Evolutionary conservation across 139 green algal species (phyloP).

Genomic region (Mychonastes homosphaera): DNA sequence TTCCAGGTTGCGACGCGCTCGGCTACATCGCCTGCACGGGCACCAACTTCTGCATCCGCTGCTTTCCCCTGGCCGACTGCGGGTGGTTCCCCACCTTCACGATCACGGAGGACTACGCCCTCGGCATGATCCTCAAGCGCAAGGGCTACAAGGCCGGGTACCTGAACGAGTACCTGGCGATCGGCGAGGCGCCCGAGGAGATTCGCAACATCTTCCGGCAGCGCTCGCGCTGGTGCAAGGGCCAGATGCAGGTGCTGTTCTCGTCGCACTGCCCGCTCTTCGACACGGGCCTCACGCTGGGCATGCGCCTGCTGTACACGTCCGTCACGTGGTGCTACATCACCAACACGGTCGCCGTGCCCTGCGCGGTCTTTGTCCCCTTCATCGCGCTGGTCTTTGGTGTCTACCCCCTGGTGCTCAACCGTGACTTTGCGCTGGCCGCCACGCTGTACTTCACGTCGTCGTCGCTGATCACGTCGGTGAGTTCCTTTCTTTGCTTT

Average conservation of each 20-base stretch:
- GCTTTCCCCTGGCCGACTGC: constrained; percentile 34
- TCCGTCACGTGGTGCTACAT: constrained; percentile 35
- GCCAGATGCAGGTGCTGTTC: constrained; percentile 56
- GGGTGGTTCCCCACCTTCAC: constrained; percentile 53
- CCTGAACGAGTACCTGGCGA: constrained; percentile 27
- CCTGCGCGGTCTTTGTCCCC: constrained; percentile 40
- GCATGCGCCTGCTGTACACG: constrained; percentile 36
- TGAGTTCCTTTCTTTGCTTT: neutral
- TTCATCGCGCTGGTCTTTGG: constrained; percentile 41
- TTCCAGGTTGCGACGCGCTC: constrained; percentile 18
- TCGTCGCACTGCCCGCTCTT: constrained; percentile 27
- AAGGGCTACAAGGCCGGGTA: constrained; percentile 26
- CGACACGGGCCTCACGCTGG: constrained; percentile 25
- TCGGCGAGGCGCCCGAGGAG: constrained; percentile 69
- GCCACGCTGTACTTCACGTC: constrained; percentile 27
- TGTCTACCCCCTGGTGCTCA: constrained; percentile 28
- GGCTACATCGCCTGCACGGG: constrained; percentile 28
- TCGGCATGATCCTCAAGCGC: constrained; percentile 37
- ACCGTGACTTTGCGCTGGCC: constrained; percentile 22
- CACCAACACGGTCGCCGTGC: constrained; percentile 28
- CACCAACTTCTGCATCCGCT: constrained; percentile 66
- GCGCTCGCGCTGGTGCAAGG: constrained; percentile 73
- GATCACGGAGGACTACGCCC: constrained; percentile 33
- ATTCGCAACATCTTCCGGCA: constrained; percentile 76
- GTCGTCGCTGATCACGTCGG: constrained; percentile 15